Evolutionary conservation across 192 early-diverging fungal genomes (phyloP), one percentile per base, ranked within the genome.

Genomic region (Ambispora gerdemannii): DNA sequence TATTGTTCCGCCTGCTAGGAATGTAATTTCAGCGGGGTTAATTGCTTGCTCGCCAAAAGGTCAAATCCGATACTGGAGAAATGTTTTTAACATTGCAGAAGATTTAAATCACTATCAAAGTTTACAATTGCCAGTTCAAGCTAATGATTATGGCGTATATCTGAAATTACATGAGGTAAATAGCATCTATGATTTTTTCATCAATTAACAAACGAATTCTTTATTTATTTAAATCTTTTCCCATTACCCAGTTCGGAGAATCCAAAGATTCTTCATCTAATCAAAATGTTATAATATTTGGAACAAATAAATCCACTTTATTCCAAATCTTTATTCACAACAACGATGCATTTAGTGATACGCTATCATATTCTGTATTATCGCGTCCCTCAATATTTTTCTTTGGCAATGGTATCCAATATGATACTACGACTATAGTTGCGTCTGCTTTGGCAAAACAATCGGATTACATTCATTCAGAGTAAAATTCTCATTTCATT

Each of bases 11-110:
- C 47, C 64, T 22, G n/a, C 17, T 43, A 24, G 68, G 47, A 1
- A 22, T 20, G 24, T 15, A 17, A 7, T 24, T 33, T 50, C 32
- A 36, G 49, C 51, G 13, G 72, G 72, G 2, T 33, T 73, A 47
- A 11, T 73, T 22, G 72, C 35, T n/a, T 73, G 49, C 33, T 52
- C 72, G 3, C 51, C 36, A 8, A 60, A 56, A 32, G 72, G 72
- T 10, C 52, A 73, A 50, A 31, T 73, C 58, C 63, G 72, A 4
- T 73, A 73, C 28, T 73, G 72, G 72, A 34, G 56, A 24, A 63
- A 65, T 33, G 32, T 73, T 47, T 58, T 50, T 19, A n/a, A 50
- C 19, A 32, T 49, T 4, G 33, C 50, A 15, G 20, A 28, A 17
- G 56, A 60, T 17, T 22, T 25, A 17, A 33, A 55, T 28, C 30